Percentiles rank a stretch among this genome's conserved stretches.
Evolutionary conservation across 192 early-diverging fungal species (phyloP).

Genomic region (Spizellomyces punctatus): DNA sequence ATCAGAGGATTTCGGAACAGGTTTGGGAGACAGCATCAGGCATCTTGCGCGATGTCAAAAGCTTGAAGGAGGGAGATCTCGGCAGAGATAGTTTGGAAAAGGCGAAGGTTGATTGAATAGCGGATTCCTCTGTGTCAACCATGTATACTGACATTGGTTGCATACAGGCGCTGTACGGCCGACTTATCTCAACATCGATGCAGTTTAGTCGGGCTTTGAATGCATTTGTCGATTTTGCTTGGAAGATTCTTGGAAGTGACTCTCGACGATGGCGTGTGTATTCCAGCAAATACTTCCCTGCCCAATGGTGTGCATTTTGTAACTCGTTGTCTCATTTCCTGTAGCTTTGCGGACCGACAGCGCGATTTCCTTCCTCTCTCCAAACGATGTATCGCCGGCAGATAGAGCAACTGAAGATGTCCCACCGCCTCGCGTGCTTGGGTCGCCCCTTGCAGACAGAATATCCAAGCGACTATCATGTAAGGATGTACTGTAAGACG

Average conservation of each 20-base stretch:
- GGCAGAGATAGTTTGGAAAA: not conserved
- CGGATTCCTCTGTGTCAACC: not conserved
- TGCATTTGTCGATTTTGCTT: conserved; percentile 27
- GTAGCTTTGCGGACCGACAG: not conserved
- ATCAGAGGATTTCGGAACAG: conserved; percentile 19
- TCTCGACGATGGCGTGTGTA: no score
- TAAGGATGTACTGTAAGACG: no score
- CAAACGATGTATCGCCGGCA: not conserved
- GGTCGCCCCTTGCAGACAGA: not conserved
- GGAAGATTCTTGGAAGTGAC: not conserved
- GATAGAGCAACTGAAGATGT: no score
- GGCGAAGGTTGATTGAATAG: conserved; percentile 3
- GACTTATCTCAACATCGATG: conserved; percentile 1
- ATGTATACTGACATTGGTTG: no score
- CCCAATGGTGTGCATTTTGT: no score
- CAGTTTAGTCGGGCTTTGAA: conserved; percentile 13
- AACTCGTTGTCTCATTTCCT: not conserved
- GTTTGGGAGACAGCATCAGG: conserved; percentile 30
- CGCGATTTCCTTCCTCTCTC: not conserved
- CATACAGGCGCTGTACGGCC: conserved; percentile 4
- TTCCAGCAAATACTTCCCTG: no score
- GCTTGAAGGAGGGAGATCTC: conserved; percentile 25
- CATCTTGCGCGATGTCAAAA: conserved; percentile 25
- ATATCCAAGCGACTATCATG: conserved; percentile 11
- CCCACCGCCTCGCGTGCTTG: no score